Base-by-base conservation (phyloP, 352 stramenopile genomes). In the Phytopythium vexans region DNA sequence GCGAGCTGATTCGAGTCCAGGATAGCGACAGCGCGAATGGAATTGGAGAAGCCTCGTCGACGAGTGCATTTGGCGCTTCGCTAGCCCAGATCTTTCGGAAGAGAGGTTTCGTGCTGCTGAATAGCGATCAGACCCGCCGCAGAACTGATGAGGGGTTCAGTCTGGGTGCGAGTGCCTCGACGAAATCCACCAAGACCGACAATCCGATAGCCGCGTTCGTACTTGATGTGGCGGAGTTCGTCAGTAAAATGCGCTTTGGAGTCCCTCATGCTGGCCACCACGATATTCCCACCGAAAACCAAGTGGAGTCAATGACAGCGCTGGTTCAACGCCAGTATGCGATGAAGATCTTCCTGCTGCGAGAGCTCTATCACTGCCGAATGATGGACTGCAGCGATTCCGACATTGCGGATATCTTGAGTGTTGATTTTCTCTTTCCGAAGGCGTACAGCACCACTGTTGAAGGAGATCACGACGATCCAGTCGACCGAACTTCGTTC, bases 11-110 rank as follows among this genome's bases (percentile, higher is more conserved):
- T 33, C 43, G 58, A 15, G 27, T 33, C 3, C 32, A 33, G 21
- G 21, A 27, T 7, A 46, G 43, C 2, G 51, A 8, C 15, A 39
- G 7, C 7, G 21, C n/a, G 6, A 15, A 46, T 3, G 7, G n/a
- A 8, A 39, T 12, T 1, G 15, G 41, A 0, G 40, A 10, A 3
- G 21, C 5, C 0, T 16, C 51, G 0, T 48, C 41, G 11, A 44
- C n/a, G 2, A 46, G 51, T 5, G 36, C 57, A 14, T 47, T 75
- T 36, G 66, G 54, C 6, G 52, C 69, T 16, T 58, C 62, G 33
- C 70, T 84, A 12, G 56, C 68, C 46, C 68, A 78, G 44, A 57
- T 86, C 10, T 82, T 86, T 48, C 62, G 53, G 36, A 76, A 74
- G 32, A 82, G 78, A 52, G 65, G 68, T 8, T 46, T 86, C 3